Percentiles rank a stretch among this genome's conserved stretches.
Conservation (phyloP, 2,329 filamentous ascomycete genomes). For the Penicillium sclerotiorum region DNA sequence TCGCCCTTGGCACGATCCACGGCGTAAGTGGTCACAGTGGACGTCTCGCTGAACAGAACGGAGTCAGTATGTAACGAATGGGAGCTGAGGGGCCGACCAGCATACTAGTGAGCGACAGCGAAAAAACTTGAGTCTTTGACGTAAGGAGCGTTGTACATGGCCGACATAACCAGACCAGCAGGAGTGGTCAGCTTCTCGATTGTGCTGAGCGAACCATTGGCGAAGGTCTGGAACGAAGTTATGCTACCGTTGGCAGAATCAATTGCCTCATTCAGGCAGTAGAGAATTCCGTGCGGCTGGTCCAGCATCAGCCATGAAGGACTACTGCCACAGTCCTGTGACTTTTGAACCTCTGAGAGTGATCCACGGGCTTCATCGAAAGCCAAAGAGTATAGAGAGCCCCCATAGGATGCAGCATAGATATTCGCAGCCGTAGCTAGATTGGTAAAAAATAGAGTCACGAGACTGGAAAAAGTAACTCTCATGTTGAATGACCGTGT, state of each 20-base stretch:
- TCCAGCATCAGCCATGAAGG: conserved; percentile 27
- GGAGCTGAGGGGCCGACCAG: not conserved
- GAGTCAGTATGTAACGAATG: not conserved
- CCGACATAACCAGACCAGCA: conserved; percentile 21
- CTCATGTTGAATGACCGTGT: not conserved
- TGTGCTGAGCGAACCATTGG: conserved; percentile 17
- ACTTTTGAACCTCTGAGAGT: conserved; percentile 10
- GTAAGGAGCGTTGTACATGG: conserved; percentile 13
- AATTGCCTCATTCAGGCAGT: conserved; percentile 24
- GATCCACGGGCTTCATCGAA: conserved; percentile 16
- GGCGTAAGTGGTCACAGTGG: conserved; percentile 16
- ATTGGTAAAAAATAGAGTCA: not conserved
- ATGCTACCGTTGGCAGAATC: conserved; percentile 20
- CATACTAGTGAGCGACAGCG: conserved; percentile 25
- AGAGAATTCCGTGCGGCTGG: conserved; percentile 10
- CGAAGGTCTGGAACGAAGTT: conserved; percentile 16
- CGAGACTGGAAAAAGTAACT: not conserved
- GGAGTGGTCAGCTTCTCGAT: conserved; percentile 13
- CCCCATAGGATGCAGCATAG: conserved; percentile 39
- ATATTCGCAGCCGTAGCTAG: conserved; percentile 17
- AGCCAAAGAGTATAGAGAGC: conserved; percentile 34
- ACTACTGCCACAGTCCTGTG: conserved; percentile 17
- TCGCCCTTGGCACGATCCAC: conserved; percentile 5
- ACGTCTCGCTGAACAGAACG: not conserved
- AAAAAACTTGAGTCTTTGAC: conserved; percentile 12